Evolutionary conservation across 352 stramenopile genomes (phyloP).

Genomic region (Detonula confervacea): DNA sequence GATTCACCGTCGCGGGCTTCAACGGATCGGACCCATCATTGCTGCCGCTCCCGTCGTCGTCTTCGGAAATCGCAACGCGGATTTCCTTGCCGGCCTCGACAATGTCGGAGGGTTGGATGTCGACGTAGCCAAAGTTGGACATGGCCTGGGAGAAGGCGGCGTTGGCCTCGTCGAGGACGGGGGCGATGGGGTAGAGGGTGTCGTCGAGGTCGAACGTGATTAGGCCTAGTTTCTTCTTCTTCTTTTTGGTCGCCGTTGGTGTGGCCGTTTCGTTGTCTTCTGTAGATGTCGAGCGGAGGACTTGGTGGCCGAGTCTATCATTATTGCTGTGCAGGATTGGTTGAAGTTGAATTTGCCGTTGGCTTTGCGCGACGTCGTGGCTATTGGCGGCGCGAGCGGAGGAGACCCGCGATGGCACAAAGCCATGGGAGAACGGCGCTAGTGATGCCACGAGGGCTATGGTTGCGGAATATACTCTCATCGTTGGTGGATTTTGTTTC

Average conservation of each 20-base stretch:
- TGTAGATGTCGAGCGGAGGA: constrained; percentile 18
- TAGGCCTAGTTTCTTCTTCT: constrained; percentile 64
- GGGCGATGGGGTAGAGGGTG: constrained; percentile 80
- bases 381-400: neutral
- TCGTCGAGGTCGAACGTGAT: constrained; percentile 85
- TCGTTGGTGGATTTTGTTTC: neutral
- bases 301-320: neutral
- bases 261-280: constrained; percentile 20
- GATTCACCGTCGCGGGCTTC: constrained; percentile 67
- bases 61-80: constrained; percentile 53
- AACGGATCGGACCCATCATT: constrained; percentile 14
- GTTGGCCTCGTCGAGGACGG: constrained; percentile 80
- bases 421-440: constrained; percentile 15
- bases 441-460: constrained; percentile 14
- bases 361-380: neutral
- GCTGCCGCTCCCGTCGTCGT: constrained; percentile 23
- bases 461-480: constrained; percentile 21
- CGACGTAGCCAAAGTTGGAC: constrained; percentile 73
- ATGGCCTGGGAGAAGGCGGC: constrained; percentile 78
- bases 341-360: neutral
- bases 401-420: constrained; percentile 14
- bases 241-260: constrained; percentile 6
- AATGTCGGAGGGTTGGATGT: constrained; percentile 76
- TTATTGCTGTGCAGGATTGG: no score
- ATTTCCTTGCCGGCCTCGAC: constrained; percentile 72